These are phyloP conservation scores for Candida maesae DNA, from an alignment of 805 yeast species.

Conservation along the genomic window DNA sequence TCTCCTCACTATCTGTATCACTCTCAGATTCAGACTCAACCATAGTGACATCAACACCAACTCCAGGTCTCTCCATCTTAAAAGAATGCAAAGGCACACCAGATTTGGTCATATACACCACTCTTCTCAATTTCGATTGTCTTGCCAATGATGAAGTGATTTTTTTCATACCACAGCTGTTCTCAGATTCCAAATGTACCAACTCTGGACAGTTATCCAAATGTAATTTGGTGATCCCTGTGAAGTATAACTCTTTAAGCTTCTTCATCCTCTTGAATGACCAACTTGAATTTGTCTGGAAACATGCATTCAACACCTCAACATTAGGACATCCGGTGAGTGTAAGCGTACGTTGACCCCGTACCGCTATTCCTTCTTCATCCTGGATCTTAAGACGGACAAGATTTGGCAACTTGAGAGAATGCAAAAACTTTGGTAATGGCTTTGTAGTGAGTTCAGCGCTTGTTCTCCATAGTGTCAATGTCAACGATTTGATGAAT, in stretches of 20 bases:
- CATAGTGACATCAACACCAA: background rate
- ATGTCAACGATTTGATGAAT: background rate
- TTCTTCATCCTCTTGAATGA: background rate
- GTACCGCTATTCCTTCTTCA: background rate
- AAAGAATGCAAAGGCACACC: background rate
- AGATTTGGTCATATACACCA: background rate
- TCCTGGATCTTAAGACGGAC: background rate
- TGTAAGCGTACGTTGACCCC: background rate
- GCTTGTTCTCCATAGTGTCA: background rate
- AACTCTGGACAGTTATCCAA: background rate
- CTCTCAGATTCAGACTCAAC: background rate
- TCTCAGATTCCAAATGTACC: background rate
- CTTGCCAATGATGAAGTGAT: background rate
- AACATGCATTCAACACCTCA: background rate
- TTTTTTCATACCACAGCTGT: background rate
- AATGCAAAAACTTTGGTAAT: background rate
- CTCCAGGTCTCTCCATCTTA: background rate
- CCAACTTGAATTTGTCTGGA: background rate
- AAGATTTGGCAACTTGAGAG: background rate
- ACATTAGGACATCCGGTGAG: background rate
- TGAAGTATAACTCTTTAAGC: background rate
- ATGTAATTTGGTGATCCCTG: background rate
- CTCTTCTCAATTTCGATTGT: background rate
- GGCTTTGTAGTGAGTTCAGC: background rate
- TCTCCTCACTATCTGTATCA: background rate